A percentile compares a stretch with the other conserved stretches of the same genome.
Conservation (phyloP, 306 rosid species). For the Carpinus fangiana region DNA sequence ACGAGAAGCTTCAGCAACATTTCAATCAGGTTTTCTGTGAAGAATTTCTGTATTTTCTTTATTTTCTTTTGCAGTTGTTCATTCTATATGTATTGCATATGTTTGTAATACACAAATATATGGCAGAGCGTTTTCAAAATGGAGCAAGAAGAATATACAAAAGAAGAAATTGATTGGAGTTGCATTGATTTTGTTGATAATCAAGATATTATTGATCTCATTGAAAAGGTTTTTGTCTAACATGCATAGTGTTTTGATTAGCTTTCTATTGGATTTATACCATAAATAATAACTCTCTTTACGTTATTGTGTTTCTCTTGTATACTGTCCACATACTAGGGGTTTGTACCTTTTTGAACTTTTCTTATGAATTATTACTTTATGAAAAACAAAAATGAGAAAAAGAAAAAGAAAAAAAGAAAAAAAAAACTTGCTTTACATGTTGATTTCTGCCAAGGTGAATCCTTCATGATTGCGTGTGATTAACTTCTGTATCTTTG, state of each 20-base stretch:
- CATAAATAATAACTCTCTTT: conserved; percentile 15
- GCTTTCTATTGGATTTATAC: conserved; percentile 25
- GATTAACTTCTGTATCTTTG: too few species aligned
- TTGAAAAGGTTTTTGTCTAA: conserved; percentile 79
- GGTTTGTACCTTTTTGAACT: neutral
- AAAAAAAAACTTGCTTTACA: too few species aligned
- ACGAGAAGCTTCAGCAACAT: conserved; percentile 99
- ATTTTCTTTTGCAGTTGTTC: conserved; percentile 22
- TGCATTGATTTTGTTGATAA: conserved; percentile 98
- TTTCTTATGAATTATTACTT: neutral
- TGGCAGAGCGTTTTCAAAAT: conserved; percentile 97
- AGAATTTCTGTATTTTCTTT: conserved; percentile 26
- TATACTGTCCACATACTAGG: neutral
- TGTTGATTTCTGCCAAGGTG: too few species aligned
- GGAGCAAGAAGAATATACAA: conserved; percentile 99
- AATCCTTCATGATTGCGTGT: too few species aligned
- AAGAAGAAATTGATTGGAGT: conserved; percentile 99
- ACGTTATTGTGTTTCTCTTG: neutral
- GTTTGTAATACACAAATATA: conserved; percentile 26
- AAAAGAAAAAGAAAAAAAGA: neutral
- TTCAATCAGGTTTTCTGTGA: conserved; percentile 80
- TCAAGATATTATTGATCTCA: conserved; percentile 91
- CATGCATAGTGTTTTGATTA: conserved; percentile 2
- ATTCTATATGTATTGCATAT: conserved; percentile 8
- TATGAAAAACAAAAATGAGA: neutral